Evolutionary conservation across 257 asterid genomes (phyloP), one percentile per base, ranked within the genome.

Genomic region (Parsonsia alboflavescens): DNA sequence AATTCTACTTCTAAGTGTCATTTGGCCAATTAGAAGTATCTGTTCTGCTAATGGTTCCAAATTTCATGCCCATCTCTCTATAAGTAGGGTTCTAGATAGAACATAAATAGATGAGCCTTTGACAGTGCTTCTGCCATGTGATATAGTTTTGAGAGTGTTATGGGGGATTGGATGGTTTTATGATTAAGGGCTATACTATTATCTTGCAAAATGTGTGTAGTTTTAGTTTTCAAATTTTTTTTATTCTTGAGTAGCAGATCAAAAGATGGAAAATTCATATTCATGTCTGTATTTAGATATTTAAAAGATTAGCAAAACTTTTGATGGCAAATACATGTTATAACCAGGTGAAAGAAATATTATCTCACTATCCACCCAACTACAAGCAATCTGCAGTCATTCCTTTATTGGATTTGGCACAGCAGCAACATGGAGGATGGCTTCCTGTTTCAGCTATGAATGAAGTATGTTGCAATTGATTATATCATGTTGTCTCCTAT

Each of bases 381-480:
- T 95, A 92, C 73, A 95, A 95, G 87, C 97, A 86, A 87, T 95
- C 99, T 70, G 99, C 94, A 17, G 97, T 89, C 66, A 93, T 93
- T 84, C 97, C 97, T 53, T 86, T 93, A 84, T 93, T 93, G 78
- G 98, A 93, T 84, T 97, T 93, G 85, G 99, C 98, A 57, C 97
- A 92, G 72, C 99, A 92, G 84, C 99, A 95, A 78, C 85, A 92
- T 83, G 96, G 97, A 82, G 99, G 99, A 48, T 95, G 98, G 98
- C 98, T 95, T 50, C 90, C 99, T 41, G 99, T 95, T 82, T 92
- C 98, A 28, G 96, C 99, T 39, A 95, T 95, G 97, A 92, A 92
- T 80, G 97, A 90, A 73, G 98, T 95, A 92, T 62, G 89, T 83
- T 50, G 70, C 71, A 64, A 54, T 61, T 78, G 61, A 36, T 26